A percentile compares a stretch with the other conserved stretches of the same genome.
phyloP scores from a whole-genome alignment of 2,329 filamentous ascomycete species.

The Monilinia laxa region DNA sequence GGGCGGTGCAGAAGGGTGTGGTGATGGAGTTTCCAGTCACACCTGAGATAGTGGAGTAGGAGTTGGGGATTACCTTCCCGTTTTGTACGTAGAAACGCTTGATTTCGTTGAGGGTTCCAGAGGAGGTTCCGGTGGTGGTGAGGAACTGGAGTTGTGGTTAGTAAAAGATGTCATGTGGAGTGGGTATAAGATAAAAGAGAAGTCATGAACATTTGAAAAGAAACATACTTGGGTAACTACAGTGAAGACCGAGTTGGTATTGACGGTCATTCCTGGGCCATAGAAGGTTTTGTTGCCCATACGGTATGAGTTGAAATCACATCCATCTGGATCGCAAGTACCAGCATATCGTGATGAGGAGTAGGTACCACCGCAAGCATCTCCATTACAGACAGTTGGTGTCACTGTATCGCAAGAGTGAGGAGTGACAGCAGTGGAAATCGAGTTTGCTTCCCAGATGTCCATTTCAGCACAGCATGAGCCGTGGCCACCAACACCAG shows the following conservation, averaged over 20 bases:
- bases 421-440: conserved; percentile 57
- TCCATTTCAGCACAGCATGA: conserved; percentile 70
- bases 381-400: conserved; percentile 46
- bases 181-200: neutral
- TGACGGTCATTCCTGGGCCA: conserved; percentile 53
- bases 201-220: neutral
- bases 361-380: conserved; percentile 43
- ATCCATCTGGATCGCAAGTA: conserved; percentile 60
- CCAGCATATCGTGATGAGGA: conserved; percentile 51
- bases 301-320: conserved; percentile 62
- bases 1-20: conserved; percentile 53
- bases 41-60: conserved; percentile 47
- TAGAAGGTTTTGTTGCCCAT: conserved; percentile 57
- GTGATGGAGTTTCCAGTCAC: conserved; percentile 54
- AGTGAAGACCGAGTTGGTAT: conserved; percentile 54
- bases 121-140: conserved; percentile 44
- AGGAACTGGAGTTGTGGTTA: conserved; percentile 14
- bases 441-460: conserved; percentile 63
- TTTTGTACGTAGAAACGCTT: conserved; percentile 58
- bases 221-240: conserved; percentile 52
- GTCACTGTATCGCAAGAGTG: conserved; percentile 51
- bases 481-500: conserved; percentile 54
- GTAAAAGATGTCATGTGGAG: neutral
- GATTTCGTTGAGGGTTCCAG: conserved; percentile 53
- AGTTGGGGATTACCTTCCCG: conserved; percentile 53